Conservation (phyloP, 345 rosid genomes). For the Citrus maxima region DNA sequence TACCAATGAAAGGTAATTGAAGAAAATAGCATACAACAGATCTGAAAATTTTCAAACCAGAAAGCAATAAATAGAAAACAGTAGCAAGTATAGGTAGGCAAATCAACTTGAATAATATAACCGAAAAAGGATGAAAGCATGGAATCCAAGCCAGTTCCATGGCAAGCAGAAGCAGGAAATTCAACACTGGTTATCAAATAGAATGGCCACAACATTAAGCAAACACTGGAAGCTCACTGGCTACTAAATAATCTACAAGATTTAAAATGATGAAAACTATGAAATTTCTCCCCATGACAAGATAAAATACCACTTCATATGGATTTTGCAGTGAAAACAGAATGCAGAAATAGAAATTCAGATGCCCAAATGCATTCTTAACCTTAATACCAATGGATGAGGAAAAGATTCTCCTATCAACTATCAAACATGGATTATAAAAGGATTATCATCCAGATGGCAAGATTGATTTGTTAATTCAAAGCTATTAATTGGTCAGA, state of each 20-base stretch:
- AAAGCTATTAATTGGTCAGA: neutral
- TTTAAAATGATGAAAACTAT: neutral
- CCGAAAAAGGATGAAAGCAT: neutral
- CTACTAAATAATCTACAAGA: neutral
- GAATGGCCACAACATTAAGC: neutral
- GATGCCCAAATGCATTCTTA: neutral
- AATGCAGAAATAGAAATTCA: neutral
- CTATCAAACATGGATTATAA: neutral
- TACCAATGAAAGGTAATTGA: constrained; percentile 39
- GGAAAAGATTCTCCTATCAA: neutral
- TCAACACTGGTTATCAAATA: neutral
- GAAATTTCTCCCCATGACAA: neutral
- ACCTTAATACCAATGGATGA: neutral
- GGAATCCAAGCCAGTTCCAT: neutral
- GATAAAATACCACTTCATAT: neutral
- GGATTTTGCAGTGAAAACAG: neutral
- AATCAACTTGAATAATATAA: neutral
- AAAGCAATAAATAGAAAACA: neutral
- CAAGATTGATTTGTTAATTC: neutral
- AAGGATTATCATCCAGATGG: neutral
- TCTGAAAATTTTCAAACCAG: neutral
- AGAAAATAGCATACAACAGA: constrained; percentile 19
- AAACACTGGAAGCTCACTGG: neutral
- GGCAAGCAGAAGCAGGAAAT: neutral
- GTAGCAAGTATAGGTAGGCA: neutral